phyloP scores from a whole-genome alignment of 108 stramenopile species.

The Cyclotella atomus region DNA sequence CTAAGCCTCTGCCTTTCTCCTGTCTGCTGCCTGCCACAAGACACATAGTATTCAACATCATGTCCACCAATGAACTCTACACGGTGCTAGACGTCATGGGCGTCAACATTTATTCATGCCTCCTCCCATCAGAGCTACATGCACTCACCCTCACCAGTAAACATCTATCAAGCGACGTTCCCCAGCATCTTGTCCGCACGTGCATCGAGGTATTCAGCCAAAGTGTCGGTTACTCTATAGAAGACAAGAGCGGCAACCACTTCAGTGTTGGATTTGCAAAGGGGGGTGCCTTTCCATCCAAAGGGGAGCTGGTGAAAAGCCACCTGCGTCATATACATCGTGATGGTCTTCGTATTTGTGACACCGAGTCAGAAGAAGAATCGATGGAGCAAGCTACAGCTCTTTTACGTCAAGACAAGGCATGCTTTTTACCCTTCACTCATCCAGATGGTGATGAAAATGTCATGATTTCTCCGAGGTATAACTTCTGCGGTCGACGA shows the following conservation, averaged over 20 bases:
- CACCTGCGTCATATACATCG: slow-evolving; percentile 3
- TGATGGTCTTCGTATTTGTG: slow-evolving; percentile 1
- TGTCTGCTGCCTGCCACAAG: too few relatives aligned
- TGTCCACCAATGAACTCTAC: slow-evolving; percentile 7
- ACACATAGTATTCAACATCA: too few relatives aligned
- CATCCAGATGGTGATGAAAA: not conserved
- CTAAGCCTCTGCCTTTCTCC: too few relatives aligned
- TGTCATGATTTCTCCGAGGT: slow-evolving; percentile 2
- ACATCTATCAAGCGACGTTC: not conserved
- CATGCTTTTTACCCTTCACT: not conserved
- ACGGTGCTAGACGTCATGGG: slow-evolving; percentile 1
- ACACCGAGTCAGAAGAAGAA: not conserved
- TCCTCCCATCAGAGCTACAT: slow-evolving; percentile 3
- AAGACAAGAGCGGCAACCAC: slow-evolving; percentile 2
- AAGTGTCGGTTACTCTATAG: slow-evolving; percentile 2
- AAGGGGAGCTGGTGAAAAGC: not conserved
- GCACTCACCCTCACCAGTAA: not conserved
- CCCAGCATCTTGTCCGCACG: not conserved
- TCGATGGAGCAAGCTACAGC: not conserved
- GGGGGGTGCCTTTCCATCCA: not conserved
- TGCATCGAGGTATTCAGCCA: slow-evolving; percentile 1
- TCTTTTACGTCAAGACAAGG: not conserved
- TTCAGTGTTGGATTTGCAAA: not conserved
- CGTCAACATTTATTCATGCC: not conserved
- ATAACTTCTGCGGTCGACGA: not conserved